Base-by-base conservation (phyloP, 768 basidiomycete genomes). In the Auriscalpium microsporum region DNA sequence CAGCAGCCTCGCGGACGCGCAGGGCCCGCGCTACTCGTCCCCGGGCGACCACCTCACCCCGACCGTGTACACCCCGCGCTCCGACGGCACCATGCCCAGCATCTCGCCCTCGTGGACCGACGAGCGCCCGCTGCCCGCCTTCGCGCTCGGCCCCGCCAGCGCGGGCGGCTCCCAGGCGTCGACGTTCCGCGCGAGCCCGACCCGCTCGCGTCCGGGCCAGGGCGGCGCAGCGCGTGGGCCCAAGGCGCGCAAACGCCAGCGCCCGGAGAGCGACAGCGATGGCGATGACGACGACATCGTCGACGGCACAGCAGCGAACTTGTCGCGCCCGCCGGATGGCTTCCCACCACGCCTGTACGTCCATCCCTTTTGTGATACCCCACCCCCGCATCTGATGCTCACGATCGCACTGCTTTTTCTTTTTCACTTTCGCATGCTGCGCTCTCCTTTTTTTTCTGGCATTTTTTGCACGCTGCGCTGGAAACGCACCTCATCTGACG, bases 31-130 rank as follows among this genome's bases (percentile, higher is more conserved):
- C 46, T 53, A 46, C 16, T 8, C 53, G 8, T 55, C 54, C n/a
- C 35, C 53, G 10, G 3, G n/a, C 13, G 56, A 50, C 6, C 44
- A 54, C 10, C 54, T 51, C 44, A 50, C 58, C 8, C 50, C 50
- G 17, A 11, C 11, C 7, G 33, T 48, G 8, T n/a, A 49, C 47
- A 58, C 59, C 1, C 50, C 53, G 13, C 35, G n/a, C 17, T 40
- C 59, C 9, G 54, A 55, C 14, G 34, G 8, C 28, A 52, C 50
- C 7, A 56, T 48, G 36, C 19, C 40, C 1, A 40, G 28, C 8
- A 40, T 58, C 21, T 58, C 59, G 3, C 59, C 59, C 1, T 23
- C 40, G 6, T 55, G 48, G 48, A n/a, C 13, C 9, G 54, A 53
- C 17, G 45, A 49, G 33, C 21, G 52, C n/a, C 57, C 51, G 2